Base-by-base conservation (phyloP, 352 stramenopile genomes). In the Phytopythium delawarense region DNA sequence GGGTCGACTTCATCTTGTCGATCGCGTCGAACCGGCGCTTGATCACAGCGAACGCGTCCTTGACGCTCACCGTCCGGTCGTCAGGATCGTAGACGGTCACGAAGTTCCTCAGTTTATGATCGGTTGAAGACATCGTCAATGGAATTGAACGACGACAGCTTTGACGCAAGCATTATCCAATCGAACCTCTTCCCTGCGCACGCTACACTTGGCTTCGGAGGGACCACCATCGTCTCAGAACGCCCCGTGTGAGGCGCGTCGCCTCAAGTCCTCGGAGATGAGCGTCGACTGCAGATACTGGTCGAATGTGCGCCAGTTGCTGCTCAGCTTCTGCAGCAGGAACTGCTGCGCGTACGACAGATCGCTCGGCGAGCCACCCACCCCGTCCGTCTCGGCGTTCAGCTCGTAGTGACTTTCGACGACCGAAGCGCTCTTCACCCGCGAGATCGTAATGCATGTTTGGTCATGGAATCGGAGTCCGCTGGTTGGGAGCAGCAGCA, bases 381-480 rank as follows among this genome's bases (percentile, higher is more conserved):
- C 40, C 0, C 53, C 67, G 18, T 64, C 55, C 12, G 53, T 46
- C 39, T 74, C 64, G 1, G 67, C 67, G 25, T 64, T 65, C 28
- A 74, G 34, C 53, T 74, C 57, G 7, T 64, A 42, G 34, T 65
- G 64, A 7, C 57, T n/a, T 1, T 60, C 56, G 16, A 74, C 57
- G 25, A 66, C 61, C 16, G 25, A 69, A 4, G 23, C 45, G 46
- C 7, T 51, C 40, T 44, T 53, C 57, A 40, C 30, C 8, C 32
- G 28, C 30, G 51, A 57, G n/a, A 57, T 71, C 8, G 54, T 67
- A 28, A 59, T 70, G 64, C 68, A 75, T 20, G 50, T 53, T 7
- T 65, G 61, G n/a, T 64, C 57, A 7, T 49, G 65, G 32, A 72
- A 72, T 2, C 61, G 45, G 0, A 69, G 39, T 9, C 61, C 34